Base-by-base conservation (phyloP, 1,139 yeast species). In the Nadsonia commutata region DNA sequence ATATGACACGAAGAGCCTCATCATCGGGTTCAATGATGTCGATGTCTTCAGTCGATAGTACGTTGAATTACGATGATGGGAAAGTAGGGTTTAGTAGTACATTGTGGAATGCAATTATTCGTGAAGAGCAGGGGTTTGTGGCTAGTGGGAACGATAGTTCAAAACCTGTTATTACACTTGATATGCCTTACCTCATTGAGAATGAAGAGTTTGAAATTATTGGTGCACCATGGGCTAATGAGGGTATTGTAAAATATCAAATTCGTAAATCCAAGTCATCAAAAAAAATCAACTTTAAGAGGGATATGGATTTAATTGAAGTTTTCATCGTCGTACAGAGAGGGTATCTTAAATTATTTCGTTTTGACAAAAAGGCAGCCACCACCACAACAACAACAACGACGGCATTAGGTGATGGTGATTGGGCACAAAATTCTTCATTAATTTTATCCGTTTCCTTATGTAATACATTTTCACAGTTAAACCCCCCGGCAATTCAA, bases 181-280 rank as follows among this genome's bases (percentile, higher is more conserved):
- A n/a, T n/a, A n/a, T n/a, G n/a, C n/a, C n/a, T n/a, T 27, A 27
- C 33, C 33, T 27, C 4, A 3, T 16, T 7, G 33, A 27, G n/a
- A 27, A 27, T 27, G 16, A 27, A 9, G 33, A 27, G 16, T 44
- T 37, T 42, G 50, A 36, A 43, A 66, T 78, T 39, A 70, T 71
- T 43, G 93, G 90, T 0, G 75, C 88, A 1, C 93, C 93, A 1
- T 81, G 83, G 73, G 72, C 79, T 46, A 80, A 81, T 56, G 93
- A 82, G 62, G 93, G 94, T 0, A 59, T 81, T 40, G 65, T 80
- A 49, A 70, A 74, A 51, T 67, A 71, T 54, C 71, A 68, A 50
- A 49, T 49, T n/a, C 20, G 43, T 7, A 40, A 43, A 17, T 42
- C 47, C 21, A 17, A 31, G 44, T 46, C 33, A 44, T 47, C 21